Evolutionary conservation across 2,329 filamentous ascomycete species (phyloP).

Genomic region (Beauveria varroae): DNA sequence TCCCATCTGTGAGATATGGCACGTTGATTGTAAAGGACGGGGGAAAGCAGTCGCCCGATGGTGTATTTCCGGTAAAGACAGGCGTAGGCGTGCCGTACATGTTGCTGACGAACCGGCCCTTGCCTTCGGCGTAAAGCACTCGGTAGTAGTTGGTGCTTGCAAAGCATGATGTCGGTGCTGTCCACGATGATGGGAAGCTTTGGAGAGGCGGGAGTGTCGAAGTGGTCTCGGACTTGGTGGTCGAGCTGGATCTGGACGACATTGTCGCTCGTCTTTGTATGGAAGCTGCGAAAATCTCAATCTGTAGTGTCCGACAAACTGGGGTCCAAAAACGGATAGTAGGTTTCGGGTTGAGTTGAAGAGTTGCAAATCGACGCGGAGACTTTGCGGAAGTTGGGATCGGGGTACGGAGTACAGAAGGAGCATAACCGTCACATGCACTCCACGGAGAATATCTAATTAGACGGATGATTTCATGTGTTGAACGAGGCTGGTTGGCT

Average conservation of each 20-base stretch:
- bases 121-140: not conserved
- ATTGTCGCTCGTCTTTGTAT: not conserved
- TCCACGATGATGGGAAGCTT: constrained; percentile 12
- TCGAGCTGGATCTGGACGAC: not conserved
- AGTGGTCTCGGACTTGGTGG: not conserved
- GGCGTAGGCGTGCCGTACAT: constrained; percentile 14
- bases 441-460: not conserved
- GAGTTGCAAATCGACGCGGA: not conserved
- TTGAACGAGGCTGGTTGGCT: not conserved
- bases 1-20: constrained; percentile 10
- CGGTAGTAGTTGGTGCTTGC: constrained; percentile 11
- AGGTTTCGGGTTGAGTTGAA: not conserved
- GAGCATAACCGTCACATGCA: not conserved
- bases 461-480: not conserved
- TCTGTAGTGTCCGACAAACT: not conserved
- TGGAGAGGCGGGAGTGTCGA: not conserved
- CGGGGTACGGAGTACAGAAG: not conserved
- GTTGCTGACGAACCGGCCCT: constrained; percentile 5
- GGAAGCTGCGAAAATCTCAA: not conserved
- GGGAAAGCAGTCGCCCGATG: constrained; percentile 11
- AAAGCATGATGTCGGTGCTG: constrained; percentile 12
- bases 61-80: constrained; percentile 9
- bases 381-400: not conserved
- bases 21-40: constrained; percentile 9
- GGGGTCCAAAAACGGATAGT: not conserved